Percentiles rank a stretch among this genome's conserved stretches.
These are phyloP conservation scores for Lithocarpus polystachyus DNA, from an alignment of 306 rosid species.

Conservation along the genomic window DNA sequence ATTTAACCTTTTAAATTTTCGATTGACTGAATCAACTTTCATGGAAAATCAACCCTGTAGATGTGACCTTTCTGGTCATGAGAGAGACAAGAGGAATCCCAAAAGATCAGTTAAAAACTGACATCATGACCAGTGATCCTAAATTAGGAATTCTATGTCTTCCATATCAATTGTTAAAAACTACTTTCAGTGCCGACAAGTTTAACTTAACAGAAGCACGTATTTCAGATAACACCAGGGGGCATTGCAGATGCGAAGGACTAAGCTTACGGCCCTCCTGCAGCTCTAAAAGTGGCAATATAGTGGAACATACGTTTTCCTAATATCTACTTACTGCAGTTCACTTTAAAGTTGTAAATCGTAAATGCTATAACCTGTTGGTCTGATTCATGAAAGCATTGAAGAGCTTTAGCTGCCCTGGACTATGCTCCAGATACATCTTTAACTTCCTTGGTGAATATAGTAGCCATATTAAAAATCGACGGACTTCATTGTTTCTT, in stretches of 20 bases:
- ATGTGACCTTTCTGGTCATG: not conserved
- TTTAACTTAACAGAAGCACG: conserved; percentile 58
- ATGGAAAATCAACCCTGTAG: not conserved
- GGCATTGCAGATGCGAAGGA: conserved; percentile 95
- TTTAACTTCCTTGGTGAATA: not conserved
- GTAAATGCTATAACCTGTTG: not conserved
- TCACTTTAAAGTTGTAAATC: conserved; percentile 2
- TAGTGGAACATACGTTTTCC: conserved; percentile 19
- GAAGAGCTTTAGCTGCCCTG: not conserved
- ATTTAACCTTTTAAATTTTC: not conserved
- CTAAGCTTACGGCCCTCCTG: conserved; percentile 20
- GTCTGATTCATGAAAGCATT: conserved; percentile 13
- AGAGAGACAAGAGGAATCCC: not conserved
- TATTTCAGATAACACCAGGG: conserved; percentile 91
- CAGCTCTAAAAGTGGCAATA: not conserved
- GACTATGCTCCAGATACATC: not conserved
- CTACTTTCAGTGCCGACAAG: conserved; percentile 8
- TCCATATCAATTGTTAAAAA: not conserved
- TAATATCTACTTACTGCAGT: conserved; percentile 21
- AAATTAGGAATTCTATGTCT: not conserved
- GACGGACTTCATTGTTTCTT: not conserved
- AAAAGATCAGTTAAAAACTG: not conserved
- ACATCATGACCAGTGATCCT: not conserved
- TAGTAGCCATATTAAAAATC: not conserved
- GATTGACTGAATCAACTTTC: not conserved